Evolutionary conservation across 305 asterid genomes (phyloP).

Genomic region (Fraxinus ornus): DNA sequence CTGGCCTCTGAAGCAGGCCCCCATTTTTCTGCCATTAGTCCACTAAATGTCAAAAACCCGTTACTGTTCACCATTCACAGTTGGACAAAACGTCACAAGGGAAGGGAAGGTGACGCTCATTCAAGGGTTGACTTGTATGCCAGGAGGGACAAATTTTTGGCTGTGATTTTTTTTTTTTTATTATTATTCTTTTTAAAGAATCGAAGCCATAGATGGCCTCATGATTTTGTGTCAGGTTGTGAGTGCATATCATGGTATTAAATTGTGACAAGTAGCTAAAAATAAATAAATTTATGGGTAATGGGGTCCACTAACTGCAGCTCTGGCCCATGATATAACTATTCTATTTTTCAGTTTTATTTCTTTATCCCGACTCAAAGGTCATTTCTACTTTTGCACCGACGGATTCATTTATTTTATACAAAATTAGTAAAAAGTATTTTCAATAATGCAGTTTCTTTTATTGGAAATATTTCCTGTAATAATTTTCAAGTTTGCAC

Average conservation of each 20-base stretch:
- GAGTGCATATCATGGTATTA: not conserved
- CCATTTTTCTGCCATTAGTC: conserved; percentile 36
- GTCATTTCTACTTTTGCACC: not conserved
- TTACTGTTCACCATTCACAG: conserved; percentile 31
- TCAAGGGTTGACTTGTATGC: not conserved
- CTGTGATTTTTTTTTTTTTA: not conserved
- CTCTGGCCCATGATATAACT: not conserved
- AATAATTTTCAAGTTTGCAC: not conserved
- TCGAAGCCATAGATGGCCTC: conserved; percentile 23
- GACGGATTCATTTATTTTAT: not conserved
- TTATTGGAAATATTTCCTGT: not conserved
- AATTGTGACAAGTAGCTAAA: conserved; percentile 34
- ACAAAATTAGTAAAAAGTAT: not conserved
- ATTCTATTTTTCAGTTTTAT: not conserved
- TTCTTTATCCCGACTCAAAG: not conserved
- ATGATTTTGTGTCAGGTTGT: conserved; percentile 30
- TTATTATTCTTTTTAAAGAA: not conserved
- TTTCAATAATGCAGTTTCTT: not conserved
- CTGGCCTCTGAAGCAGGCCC: no score
- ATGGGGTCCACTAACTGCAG: not conserved
- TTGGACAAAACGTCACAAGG: conserved; percentile 17
- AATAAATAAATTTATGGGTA: not conserved
- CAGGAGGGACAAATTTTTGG: not conserved
- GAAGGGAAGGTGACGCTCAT: not conserved
- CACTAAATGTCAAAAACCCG: conserved; percentile 48